These are phyloP conservation scores for Ophiostoma ulmi DNA, from an alignment of 2,329 filamentous ascomycete genomes.

Conservation along the genomic window DNA sequence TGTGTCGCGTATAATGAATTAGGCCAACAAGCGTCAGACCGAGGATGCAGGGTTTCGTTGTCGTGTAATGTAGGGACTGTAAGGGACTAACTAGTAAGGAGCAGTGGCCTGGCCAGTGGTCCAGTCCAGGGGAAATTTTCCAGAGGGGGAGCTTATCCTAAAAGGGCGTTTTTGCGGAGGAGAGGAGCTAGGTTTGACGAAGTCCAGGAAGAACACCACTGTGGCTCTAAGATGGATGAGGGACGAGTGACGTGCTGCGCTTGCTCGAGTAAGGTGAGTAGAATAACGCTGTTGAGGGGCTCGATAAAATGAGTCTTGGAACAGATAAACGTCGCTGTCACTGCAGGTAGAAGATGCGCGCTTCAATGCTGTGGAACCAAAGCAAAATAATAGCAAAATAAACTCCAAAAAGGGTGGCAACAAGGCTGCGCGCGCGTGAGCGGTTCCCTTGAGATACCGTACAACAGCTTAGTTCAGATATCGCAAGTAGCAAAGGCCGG, in stretches of 20 bases:
- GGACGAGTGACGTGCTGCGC: conserved; percentile 1
- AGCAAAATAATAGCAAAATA: background rate
- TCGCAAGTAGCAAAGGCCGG: background rate
- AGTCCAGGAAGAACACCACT: background rate
- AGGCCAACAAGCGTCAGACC: background rate
- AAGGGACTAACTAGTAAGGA: background rate
- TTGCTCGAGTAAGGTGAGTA: background rate
- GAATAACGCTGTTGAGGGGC: background rate
- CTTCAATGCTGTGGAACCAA: background rate
- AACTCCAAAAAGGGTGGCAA: background rate
- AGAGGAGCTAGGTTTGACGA: conserved; percentile 1
- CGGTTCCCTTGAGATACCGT: background rate
- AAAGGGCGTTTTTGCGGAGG: conserved; percentile 21
- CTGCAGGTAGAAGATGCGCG: background rate
- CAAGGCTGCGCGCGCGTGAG: background rate
- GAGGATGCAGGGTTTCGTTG: conserved; percentile 4
- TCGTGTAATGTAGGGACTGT: background rate
- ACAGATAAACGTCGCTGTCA: background rate
- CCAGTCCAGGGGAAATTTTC: conserved; percentile 12
- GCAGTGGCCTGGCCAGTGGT: background rate
- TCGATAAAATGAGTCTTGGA: background rate
- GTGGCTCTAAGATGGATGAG: background rate
- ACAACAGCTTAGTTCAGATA: conserved; percentile 1
- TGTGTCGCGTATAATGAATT: background rate
- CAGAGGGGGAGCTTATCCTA: conserved; percentile 20